Base-by-base conservation (phyloP, 169 alveolate species). In the Plasmodium falciparum region DNA sequence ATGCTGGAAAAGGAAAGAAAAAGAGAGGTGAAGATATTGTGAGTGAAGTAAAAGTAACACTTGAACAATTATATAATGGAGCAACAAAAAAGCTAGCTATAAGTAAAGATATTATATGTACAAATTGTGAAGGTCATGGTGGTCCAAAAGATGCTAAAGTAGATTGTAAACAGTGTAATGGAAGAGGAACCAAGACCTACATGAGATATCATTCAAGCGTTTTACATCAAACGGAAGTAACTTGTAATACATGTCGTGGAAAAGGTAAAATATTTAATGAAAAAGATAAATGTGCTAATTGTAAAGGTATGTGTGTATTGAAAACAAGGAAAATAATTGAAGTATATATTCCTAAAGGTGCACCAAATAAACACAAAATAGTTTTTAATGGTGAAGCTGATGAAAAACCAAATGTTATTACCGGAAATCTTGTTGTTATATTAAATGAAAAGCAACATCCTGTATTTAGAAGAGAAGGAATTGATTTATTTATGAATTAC, bases 31-130 rank as follows among this genome's bases (percentile, higher is more conserved):
- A 97, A 59, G 98, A 96, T 90, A 93, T 95, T 66, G 98, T 95
- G 20, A 92, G 97, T 59, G 96, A 97, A 70, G 92, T 98, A 49
- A 93, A 98, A 88, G 99, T 97, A 13, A 95, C 99, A 3, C 96
- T 98, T 71, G 99, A 98, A 91, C 99, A 98, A 92, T 88, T 97
- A 67, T 99, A 98, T 95, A 97, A 97, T 86, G 99, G 99, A 5
- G 97, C 98, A 33, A 97, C 97, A 74, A 94, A 96, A 61, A 97
- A 98, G 90, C 92, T 98, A 90, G 97, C 98, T 26, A 97, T 98
- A 50, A 97, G 97, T 74, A 96, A 98, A 94, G 98, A 96, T 45
- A 95, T 98, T 65, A 94, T 97, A 45, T 98, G 99, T 94, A 93
- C 95, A 47, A 94, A 94, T 63, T 99, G 99, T 89, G 98, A 98